phyloP scores from a whole-genome alignment of 805 yeast genomes.

The Wickerhamiella allomyrinae region DNA sequence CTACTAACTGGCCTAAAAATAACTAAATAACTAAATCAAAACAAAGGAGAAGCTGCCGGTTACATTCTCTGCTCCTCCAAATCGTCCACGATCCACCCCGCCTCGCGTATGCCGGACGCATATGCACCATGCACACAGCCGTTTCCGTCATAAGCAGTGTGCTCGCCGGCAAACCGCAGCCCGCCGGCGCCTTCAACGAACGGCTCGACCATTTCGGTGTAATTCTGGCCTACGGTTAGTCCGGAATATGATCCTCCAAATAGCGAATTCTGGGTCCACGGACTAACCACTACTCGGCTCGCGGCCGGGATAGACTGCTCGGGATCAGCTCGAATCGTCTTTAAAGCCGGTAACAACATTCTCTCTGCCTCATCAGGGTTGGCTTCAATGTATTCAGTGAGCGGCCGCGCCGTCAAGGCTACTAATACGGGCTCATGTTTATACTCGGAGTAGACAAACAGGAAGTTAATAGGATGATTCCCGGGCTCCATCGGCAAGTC shows the following conservation, averaged over 20 bases:
- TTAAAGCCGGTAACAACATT: conserved; percentile 38
- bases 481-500: conserved; percentile 27
- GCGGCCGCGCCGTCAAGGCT: conserved; percentile 56
- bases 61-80: conserved; percentile 4
- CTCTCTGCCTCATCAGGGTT: conserved; percentile 42
- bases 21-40: too few species aligned
- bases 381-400: conserved; percentile 44
- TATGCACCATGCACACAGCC: conserved; percentile 92
- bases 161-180: conserved; percentile 83
- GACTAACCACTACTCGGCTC: conserved; percentile 30
- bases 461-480: conserved; percentile 45
- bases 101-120: conserved; percentile 55
- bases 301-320: conserved; percentile 26
- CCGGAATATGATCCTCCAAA: conserved; percentile 70
- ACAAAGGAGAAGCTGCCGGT: too few species aligned
- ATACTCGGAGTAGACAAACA: conserved; percentile 42
- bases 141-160: conserved; percentile 70
- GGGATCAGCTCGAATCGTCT: conserved; percentile 19
- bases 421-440: conserved; percentile 37
- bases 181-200: conserved; percentile 43
- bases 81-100: conserved; percentile 24
- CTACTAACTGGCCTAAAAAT: too few species aligned
- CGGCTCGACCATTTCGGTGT: conserved; percentile 45
- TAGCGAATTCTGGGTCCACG: conserved; percentile 61
- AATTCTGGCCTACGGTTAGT: conserved; percentile 54